Conservation (phyloP, 164 flowering plant genomes). For the Euptelea pleiosperma region DNA sequence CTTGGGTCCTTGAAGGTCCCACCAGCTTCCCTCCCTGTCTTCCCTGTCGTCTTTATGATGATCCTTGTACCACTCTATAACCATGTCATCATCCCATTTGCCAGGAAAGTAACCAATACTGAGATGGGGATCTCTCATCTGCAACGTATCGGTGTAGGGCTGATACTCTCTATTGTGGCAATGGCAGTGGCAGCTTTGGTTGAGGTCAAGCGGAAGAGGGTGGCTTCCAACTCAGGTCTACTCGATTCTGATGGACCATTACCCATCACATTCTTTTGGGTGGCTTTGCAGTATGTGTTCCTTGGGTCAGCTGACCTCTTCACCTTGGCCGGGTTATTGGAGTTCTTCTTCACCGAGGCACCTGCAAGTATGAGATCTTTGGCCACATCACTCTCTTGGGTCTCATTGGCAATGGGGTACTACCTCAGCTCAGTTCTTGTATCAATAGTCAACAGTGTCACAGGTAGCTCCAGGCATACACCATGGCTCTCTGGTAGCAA, state of each 20-base stretch:
- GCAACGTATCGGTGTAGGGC: conserved; percentile 27
- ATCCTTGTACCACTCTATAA: conserved; percentile 25
- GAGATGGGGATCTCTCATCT: conserved; percentile 22
- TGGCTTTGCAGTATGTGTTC: conserved; percentile 74
- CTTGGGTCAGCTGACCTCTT: conserved; percentile 87
- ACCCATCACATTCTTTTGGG: conserved; percentile 76
- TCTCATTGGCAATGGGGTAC: conserved; percentile 79
- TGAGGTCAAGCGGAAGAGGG: conserved; percentile 41
- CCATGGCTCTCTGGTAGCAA: conserved; percentile 70
- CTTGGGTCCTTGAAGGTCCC: conserved; percentile 23
- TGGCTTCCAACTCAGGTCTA: conserved; percentile 35
- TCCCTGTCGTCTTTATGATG: conserved; percentile 14
- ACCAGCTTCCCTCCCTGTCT: conserved; percentile 22
- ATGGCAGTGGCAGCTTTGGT: conserved; percentile 21
- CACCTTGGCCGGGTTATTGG: conserved; percentile 76
- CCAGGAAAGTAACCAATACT: conserved; percentile 16
- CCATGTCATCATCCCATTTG: conserved; percentile 21
- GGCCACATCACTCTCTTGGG: conserved; percentile 77
- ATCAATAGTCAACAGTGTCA: conserved; percentile 48
- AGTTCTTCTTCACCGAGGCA: conserved; percentile 89
- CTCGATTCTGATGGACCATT: conserved; percentile 43
- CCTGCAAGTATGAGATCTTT: conserved; percentile 77
- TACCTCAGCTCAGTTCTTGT: conserved; percentile 78
- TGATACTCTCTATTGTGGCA: conserved; percentile 22
- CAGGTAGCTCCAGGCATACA: conserved; percentile 21